Conservation (phyloP, 2,329 filamentous ascomycete species). For the Clonostachys rosea region DNA sequence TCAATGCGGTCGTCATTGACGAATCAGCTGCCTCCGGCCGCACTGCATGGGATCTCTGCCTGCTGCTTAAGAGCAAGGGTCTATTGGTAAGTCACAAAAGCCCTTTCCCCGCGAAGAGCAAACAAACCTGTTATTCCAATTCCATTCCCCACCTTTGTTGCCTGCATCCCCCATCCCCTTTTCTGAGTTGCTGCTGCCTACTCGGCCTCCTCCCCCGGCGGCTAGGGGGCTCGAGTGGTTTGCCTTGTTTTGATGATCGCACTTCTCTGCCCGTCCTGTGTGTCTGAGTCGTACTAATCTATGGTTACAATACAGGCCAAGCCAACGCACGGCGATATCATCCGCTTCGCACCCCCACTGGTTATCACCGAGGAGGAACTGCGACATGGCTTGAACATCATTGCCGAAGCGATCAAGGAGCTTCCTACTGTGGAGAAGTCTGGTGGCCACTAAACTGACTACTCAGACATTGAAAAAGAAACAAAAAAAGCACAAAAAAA, state of each 20-base stretch:
- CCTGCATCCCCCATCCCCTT: too few relatives aligned
- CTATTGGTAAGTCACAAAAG: conserved; percentile 64
- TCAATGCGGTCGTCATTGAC: conserved; percentile 96
- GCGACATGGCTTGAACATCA: conserved; percentile 70
- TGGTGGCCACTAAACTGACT: conserved; percentile 23
- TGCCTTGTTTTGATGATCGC: neutral
- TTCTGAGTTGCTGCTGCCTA: too few relatives aligned
- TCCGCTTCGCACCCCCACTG: conserved; percentile 91
- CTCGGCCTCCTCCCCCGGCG: too few relatives aligned
- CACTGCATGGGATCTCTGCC: conserved; percentile 92
- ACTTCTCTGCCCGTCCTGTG: neutral
- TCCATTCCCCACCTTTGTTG: too few relatives aligned
- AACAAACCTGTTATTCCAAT: too few relatives aligned
- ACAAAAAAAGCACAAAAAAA: too few relatives aligned
- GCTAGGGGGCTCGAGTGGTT: too few relatives aligned
- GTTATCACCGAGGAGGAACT: conserved; percentile 91
- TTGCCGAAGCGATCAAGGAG: conserved; percentile 76
- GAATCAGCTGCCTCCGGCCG: conserved; percentile 81
- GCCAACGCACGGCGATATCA: conserved; percentile 97
- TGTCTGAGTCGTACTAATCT: neutral
- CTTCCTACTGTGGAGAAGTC: conserved; percentile 56
- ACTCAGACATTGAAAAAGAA: too few relatives aligned
- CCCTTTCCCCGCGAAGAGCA: too few relatives aligned
- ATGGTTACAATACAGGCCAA: conserved; percentile 63
- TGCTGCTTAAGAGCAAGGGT: conserved; percentile 93